Base-by-base conservation (phyloP, 805 yeast genomes). In the Torulaspora delbrueckii region DNA sequence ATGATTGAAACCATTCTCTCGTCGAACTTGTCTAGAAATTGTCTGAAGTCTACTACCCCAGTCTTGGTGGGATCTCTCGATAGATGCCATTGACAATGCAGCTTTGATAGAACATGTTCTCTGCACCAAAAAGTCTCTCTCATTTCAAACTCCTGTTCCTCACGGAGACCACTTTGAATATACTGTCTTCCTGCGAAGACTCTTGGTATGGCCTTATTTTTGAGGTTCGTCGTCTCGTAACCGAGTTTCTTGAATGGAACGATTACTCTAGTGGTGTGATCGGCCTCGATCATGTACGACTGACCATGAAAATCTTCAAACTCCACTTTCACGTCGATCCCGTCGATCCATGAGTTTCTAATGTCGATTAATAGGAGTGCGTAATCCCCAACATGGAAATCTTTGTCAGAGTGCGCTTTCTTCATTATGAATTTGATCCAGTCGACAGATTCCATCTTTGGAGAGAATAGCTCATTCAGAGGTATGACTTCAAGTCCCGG, bases 111-210 rank as follows among this genome's bases (percentile, higher is more conserved):
- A 1, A 93, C 61, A 49, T 75, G 74, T 46, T 84, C 80, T 46
- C 95, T 68, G 51, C 84, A 77, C 99, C 99, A 91, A 63, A 89
- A 93, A 2, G 77, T 68, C 50, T 80, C 82, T 46, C 79, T 72
- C 66, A 79, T 76, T 43, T 71, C 75, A 36, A 55, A 55, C 28
- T 76, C 82, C 48, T 85, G 87, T 8, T 77, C 80, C 39, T 72
- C 76, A 0, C 78, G 70, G 5, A 77, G 68, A 48, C 68, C 76
- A 48, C 66, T 72, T 41, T 54, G 65, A 32, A 86, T 73, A 59
- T 79, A 85, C 65, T 89, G 96, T 50, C 79, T 79, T 28, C 58
- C 59, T 37, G 79, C 75, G 18, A 84, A 65, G 28, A 87, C 66
- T 27, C 85, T 81, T 16, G 96, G 96, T 23, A 90, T 81, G 0